Evolutionary conservation across 2,329 filamentous ascomycete species (phyloP).

Genomic region (Fusarium nygamai): DNA sequence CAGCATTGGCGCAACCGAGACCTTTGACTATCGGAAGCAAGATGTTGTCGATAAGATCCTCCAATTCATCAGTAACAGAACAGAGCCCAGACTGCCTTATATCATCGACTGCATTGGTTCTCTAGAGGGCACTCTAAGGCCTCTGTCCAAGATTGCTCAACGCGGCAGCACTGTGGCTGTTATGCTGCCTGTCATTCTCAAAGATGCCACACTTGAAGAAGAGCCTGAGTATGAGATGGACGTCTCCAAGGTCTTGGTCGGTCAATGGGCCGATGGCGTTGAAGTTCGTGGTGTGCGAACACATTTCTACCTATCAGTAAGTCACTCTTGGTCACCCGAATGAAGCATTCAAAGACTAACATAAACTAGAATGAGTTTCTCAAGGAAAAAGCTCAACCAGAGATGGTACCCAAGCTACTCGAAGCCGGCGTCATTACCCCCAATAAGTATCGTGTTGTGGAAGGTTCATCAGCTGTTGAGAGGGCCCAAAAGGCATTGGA

Average conservation of each 20-base stretch:
- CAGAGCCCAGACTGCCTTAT: slow-evolving; percentile 50
- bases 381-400: slow-evolving; percentile 62
- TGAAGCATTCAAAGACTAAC: background rate
- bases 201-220: slow-evolving; percentile 58
- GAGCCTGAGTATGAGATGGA: slow-evolving; percentile 66
- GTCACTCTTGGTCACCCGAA: background rate
- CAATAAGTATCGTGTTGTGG: slow-evolving; percentile 54
- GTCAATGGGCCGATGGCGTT: slow-evolving; percentile 63
- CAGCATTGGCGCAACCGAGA: slow-evolving; percentile 55
- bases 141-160: slow-evolving; percentile 61
- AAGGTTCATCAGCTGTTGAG: slow-evolving; percentile 52
- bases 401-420: slow-evolving; percentile 63
- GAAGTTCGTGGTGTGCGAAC: slow-evolving; percentile 60
- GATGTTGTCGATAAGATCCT: slow-evolving; percentile 51
- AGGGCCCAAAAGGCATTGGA: slow-evolving; percentile 52
- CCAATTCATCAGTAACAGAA: slow-evolving; percentile 14
- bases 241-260: slow-evolving; percentile 50
- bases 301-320: slow-evolving; percentile 44
- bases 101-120: slow-evolving; percentile 68
- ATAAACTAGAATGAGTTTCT: slow-evolving; percentile 61
- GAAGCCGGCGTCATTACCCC: slow-evolving; percentile 52
- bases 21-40: slow-evolving; percentile 58
- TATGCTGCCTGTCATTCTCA: slow-evolving; percentile 68
- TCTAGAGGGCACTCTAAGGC: slow-evolving; percentile 56
- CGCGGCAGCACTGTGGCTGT: slow-evolving; percentile 63